A percentile compares a stretch with the other conserved stretches of the same genome.
Conservation (phyloP, 2,329 filamentous ascomycete genomes). For the Fusarium penzigii region DNA sequence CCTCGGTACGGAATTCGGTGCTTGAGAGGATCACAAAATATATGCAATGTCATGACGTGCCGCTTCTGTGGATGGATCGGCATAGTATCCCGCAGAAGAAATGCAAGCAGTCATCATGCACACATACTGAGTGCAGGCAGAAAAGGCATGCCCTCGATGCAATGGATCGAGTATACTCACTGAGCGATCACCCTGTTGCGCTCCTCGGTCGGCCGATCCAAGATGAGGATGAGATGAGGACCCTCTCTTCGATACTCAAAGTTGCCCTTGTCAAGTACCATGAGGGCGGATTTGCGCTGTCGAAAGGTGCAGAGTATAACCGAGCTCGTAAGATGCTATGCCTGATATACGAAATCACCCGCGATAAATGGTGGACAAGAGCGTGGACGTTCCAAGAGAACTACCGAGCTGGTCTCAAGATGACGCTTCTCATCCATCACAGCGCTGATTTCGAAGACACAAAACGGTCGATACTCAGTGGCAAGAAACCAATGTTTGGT, state of each 20-base stretch:
- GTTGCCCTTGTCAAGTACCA: constrained; percentile 16
- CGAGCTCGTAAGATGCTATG: constrained; percentile 19
- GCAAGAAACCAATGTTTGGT: constrained; percentile 6
- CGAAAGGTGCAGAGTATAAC: not conserved
- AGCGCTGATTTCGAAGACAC: constrained; percentile 9
- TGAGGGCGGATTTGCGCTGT: constrained; percentile 10
- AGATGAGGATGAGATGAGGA: constrained; percentile 9
- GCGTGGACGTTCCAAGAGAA: constrained; percentile 39
- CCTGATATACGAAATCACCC: constrained; percentile 27
- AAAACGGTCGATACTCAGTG: constrained; percentile 17
- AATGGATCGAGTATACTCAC: constrained; percentile 36
- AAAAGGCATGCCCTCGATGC: constrained; percentile 30
- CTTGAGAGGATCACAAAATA: constrained; percentile 25
- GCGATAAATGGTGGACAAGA: constrained; percentile 32
- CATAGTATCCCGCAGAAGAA: constrained; percentile 29
- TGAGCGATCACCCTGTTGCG: constrained; percentile 32
- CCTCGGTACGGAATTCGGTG: constrained; percentile 27
- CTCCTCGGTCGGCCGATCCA: constrained; percentile 25
- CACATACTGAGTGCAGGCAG: constrained; percentile 20
- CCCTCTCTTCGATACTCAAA: constrained; percentile 15
- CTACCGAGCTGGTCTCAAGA: constrained; percentile 29
- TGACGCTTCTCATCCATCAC: constrained; percentile 33
- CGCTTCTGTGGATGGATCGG: constrained; percentile 32
- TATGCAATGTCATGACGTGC: constrained; percentile 21
- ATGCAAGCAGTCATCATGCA: constrained; percentile 16